phyloP scores from a whole-genome alignment of 495 filamentous ascomycete genomes.

The Penicillium riverlandense region DNA sequence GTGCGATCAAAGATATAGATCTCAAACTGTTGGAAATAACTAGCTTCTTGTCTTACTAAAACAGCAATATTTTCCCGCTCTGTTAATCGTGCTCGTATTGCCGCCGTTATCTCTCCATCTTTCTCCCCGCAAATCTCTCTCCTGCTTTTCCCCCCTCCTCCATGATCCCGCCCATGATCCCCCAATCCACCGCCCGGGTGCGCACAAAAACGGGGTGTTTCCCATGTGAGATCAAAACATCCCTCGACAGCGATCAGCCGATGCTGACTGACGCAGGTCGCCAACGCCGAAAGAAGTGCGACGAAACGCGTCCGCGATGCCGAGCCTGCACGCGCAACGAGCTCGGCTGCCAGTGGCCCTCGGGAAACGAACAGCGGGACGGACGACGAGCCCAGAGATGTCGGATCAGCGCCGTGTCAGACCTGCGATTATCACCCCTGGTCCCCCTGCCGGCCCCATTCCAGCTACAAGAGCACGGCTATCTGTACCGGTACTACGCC shows the following conservation, averaged over 20 bases:
- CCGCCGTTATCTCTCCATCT: too few relatives aligned
- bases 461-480: conserved; percentile 3
- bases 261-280: conserved; percentile 2
- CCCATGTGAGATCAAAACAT: conserved; percentile 1
- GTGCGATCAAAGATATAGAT: too few relatives aligned
- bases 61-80: too few relatives aligned
- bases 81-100: too few relatives aligned
- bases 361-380: neutral
- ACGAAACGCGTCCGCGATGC: conserved; percentile 8
- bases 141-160: too few relatives aligned
- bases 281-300: conserved; percentile 11
- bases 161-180: too few relatives aligned
- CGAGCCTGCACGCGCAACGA: conserved; percentile 2
- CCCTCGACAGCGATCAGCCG: neutral
- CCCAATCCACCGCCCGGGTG: conserved; percentile 2
- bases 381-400: neutral
- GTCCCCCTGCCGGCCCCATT: conserved; percentile 6
- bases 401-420: neutral
- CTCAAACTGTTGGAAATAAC: too few relatives aligned
- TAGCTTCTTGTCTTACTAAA: too few relatives aligned
- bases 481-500: conserved; percentile 5
- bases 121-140: too few relatives aligned
- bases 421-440: neutral
- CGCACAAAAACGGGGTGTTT: conserved; percentile 7
- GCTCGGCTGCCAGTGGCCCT: conserved; percentile 6